A percentile compares a stretch with the other conserved stretches of the same genome.
These are phyloP conservation scores for Mariannaea elegans DNA, from an alignment of 2,329 filamentous ascomycete species.

Conservation along the genomic window DNA sequence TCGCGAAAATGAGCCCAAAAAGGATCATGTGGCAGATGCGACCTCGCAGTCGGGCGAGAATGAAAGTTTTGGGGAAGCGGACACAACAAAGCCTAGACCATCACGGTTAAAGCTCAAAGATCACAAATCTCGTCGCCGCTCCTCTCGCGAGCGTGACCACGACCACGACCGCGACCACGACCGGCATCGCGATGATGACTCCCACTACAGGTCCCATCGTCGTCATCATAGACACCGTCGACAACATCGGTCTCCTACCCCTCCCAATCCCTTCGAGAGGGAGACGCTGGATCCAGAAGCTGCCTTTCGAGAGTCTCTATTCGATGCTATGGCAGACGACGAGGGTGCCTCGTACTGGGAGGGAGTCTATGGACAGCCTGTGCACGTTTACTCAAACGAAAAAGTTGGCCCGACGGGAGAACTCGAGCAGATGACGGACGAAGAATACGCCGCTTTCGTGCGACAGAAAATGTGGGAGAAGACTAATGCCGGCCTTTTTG, in stretches of 20 bases:
- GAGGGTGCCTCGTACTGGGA: constrained; percentile 97
- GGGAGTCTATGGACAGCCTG: constrained; percentile 93
- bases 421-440: constrained; percentile 88
- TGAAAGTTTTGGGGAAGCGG: constrained; percentile 16
- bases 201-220: constrained; percentile 31
- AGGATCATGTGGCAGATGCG: neutral
- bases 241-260: constrained; percentile 55
- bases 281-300: constrained; percentile 70
- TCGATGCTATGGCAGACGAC: constrained; percentile 96
- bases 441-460: constrained; percentile 89
- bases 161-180: constrained; percentile 32
- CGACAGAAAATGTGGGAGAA: constrained; percentile 95
- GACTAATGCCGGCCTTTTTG: constrained; percentile 83
- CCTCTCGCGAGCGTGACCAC: constrained; percentile 32
- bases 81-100: constrained; percentile 40
- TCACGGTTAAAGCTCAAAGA: constrained; percentile 48
- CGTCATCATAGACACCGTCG: constrained; percentile 44
- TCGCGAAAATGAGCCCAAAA: constrained; percentile 4
- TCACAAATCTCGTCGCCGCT: constrained; percentile 40
- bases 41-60: neutral
- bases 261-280: constrained; percentile 56
- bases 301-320: constrained; percentile 92
- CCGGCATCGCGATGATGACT: constrained; percentile 31
- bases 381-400: constrained; percentile 77
- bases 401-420: constrained; percentile 57